These are phyloP conservation scores for Plasmodium sp. DNA, from an alignment of 169 alveolate genomes.

Conservation along the genomic window DNA sequence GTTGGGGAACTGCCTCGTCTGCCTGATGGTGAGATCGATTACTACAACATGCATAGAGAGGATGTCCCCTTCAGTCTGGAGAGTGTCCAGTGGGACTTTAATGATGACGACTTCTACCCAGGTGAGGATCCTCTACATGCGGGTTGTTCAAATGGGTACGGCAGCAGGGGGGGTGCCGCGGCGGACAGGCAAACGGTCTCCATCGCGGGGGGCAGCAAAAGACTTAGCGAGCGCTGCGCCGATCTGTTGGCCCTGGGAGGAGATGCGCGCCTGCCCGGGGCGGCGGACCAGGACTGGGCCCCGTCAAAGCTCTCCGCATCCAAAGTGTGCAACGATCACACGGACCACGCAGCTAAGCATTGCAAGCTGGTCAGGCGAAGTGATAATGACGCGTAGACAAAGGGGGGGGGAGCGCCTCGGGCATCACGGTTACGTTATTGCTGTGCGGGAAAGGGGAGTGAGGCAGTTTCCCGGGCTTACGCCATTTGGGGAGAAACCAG, in stretches of 20 bases:
- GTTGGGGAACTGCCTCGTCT: neutral
- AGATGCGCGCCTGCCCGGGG: neutral
- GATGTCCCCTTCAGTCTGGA: neutral
- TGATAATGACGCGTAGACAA: neutral
- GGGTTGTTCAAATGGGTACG: neutral
- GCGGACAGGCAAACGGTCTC: neutral
- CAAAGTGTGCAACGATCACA: neutral
- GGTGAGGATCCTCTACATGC: neutral
- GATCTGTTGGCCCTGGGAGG: neutral
- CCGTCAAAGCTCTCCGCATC: neutral
- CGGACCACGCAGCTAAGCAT: neutral
- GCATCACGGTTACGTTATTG: neutral
- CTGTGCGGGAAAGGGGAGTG: neutral
- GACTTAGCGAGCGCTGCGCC: neutral
- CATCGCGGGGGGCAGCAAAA: neutral
- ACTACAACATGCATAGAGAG: neutral
- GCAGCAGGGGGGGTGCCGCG: neutral
- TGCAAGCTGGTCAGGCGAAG: conserved; percentile 16
- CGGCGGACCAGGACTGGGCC: neutral
- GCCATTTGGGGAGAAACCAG: neutral
- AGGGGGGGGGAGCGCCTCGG: neutral
- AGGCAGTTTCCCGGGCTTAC: neutral
- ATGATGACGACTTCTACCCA: neutral
- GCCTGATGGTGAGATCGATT: neutral
- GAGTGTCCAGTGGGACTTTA: neutral